Evolutionary conservation across 1,284 basidiomycete genomes (phyloP).

Genomic region (Lentinus polychrous): DNA sequence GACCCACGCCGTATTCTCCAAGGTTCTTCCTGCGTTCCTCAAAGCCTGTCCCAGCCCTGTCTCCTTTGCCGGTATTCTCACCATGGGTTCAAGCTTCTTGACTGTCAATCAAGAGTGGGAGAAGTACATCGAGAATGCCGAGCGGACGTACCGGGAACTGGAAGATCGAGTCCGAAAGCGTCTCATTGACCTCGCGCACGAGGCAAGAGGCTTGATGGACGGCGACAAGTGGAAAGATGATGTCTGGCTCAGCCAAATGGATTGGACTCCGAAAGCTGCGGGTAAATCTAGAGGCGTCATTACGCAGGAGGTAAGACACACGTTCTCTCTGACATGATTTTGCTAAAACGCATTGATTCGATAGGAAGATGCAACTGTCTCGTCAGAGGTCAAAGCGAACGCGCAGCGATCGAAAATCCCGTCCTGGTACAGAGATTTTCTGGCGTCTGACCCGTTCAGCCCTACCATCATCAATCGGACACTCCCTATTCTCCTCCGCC

Average conservation of each 20-base stretch:
- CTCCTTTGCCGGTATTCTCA: slow-evolving; percentile 86
- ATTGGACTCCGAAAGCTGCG: slow-evolving; percentile 88
- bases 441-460: slow-evolving; percentile 35
- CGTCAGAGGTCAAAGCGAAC: too few species aligned
- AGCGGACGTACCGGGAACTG: slow-evolving; percentile 72
- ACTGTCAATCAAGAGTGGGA: slow-evolving; percentile 91
- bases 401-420: slow-evolving; percentile 35
- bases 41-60: slow-evolving; percentile 87
- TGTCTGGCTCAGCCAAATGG: slow-evolving; percentile 86
- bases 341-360: too few species aligned
- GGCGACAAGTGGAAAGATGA: slow-evolving; percentile 62
- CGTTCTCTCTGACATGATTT: slow-evolving; percentile 1
- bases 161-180: slow-evolving; percentile 68
- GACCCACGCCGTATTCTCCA: slow-evolving; percentile 79
- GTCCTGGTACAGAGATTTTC: slow-evolving; percentile 72
- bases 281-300: slow-evolving; percentile 61
- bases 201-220: slow-evolving; percentile 44
- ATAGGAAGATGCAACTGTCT: too few species aligned
- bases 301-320: slow-evolving; percentile 18
- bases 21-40: slow-evolving; percentile 83
- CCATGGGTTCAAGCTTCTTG: slow-evolving; percentile 90
- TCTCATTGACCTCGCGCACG: slow-evolving; percentile 63
- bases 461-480: slow-evolving; percentile 55
- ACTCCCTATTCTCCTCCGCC: slow-evolving; percentile 72
- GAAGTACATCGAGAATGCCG: slow-evolving; percentile 72